A percentile compares a stretch with the other conserved stretches of the same genome.
These are phyloP conservation scores for Lactarius psammicola DNA, from an alignment of 768 basidiomycete species.

Conservation along the genomic window DNA sequence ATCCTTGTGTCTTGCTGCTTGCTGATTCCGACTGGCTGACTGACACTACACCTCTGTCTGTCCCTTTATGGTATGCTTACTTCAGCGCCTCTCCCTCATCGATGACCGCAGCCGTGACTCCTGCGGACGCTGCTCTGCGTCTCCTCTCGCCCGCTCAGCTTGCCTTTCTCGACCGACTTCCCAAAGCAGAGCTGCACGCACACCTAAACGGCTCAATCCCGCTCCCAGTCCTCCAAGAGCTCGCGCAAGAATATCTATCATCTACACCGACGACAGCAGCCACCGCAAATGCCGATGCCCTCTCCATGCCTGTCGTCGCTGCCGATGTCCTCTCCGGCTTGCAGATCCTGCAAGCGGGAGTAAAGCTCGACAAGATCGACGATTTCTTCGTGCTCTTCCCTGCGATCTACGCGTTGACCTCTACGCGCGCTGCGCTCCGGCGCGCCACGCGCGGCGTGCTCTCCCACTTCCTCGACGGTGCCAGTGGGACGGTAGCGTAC, in stretches of 20 bases:
- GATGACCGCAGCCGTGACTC: not conserved
- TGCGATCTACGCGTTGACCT: constrained; percentile 74
- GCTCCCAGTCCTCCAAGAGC: constrained; percentile 55
- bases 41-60: too few species aligned
- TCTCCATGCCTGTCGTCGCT: not conserved
- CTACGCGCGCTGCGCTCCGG: constrained; percentile 53
- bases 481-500: constrained; percentile 55
- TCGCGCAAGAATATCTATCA: constrained; percentile 47
- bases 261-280: not conserved
- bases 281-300: not conserved
- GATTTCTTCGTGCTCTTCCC: constrained; percentile 79
- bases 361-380: constrained; percentile 50
- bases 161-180: constrained; percentile 57
- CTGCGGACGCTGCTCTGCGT: constrained; percentile 49
- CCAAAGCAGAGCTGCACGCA: constrained; percentile 85
- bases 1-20: constrained; percentile 2
- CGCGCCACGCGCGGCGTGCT: constrained; percentile 66
- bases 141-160: constrained; percentile 53
- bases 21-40: not conserved
- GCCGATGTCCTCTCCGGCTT: constrained; percentile 45
- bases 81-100: not conserved
- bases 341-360: constrained; percentile 39
- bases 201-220: constrained; percentile 87
- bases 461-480: constrained; percentile 51
- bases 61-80: not conserved